Percentiles rank a stretch among this genome's conserved stretches.
These are phyloP conservation scores for Hylodesmum podocarpum DNA, from an alignment of 306 rosid genomes.

Conservation along the genomic window DNA sequence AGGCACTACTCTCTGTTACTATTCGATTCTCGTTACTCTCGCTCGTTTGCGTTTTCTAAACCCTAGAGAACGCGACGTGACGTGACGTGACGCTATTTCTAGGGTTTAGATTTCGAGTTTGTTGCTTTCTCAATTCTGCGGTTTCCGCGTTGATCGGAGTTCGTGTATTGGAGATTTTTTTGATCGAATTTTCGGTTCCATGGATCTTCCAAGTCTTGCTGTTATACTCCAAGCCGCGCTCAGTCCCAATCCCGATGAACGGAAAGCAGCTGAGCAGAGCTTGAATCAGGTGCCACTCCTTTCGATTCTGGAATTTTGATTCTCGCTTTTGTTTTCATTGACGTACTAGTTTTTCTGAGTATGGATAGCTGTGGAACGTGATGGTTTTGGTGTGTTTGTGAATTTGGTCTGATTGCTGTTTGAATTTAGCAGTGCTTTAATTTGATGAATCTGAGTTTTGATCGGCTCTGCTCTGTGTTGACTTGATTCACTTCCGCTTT, in stretches of 20 bases:
- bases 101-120: conserved; percentile 56
- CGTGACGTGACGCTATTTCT: background rate
- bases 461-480: background rate
- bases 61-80: conserved; percentile 38
- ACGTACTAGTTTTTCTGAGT: too few relatives aligned
- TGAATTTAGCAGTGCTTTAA: too few relatives aligned
- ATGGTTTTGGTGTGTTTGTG: too few relatives aligned
- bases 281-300: conserved; percentile 68
- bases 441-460: conserved; percentile 8
- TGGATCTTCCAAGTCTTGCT: conserved; percentile 89
- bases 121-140: conserved; percentile 3
- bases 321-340: too few relatives aligned
- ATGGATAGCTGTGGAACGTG: too few relatives aligned
- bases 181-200: conserved; percentile 32
- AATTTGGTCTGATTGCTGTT: too few relatives aligned
- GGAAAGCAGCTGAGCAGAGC: conserved; percentile 91
- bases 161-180: background rate
- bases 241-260: conserved; percentile 85
- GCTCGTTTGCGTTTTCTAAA: conserved; percentile 39
- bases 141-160: background rate
- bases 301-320: conserved; percentile 4
- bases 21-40: conserved; percentile 33
- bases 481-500: background rate
- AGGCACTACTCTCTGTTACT: conserved; percentile 19
- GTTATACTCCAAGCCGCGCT: conserved; percentile 91